Evolutionary conservation across 2,329 filamentous ascomycete genomes (phyloP).

Genomic region (Stemphylium vesicarium): DNA sequence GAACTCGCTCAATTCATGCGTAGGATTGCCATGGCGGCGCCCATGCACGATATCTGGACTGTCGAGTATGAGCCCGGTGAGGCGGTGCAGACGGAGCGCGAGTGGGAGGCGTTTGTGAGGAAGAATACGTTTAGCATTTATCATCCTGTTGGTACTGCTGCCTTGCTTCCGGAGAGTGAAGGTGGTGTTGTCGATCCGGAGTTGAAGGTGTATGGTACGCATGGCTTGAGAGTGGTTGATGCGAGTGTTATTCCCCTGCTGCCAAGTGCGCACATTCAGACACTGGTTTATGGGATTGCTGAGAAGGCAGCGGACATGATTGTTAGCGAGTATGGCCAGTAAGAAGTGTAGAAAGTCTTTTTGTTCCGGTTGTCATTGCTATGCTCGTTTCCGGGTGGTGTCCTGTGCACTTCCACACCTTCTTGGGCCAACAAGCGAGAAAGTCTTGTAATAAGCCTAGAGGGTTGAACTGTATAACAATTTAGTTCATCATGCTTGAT

Average conservation of each 20-base stretch:
- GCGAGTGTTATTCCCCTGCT: conserved; percentile 38
- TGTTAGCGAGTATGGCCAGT: conserved; percentile 5
- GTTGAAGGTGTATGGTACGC: conserved; percentile 31
- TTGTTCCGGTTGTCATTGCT: too few relatives aligned
- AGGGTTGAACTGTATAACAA: too few relatives aligned
- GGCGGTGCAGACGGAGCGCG: conserved; percentile 33
- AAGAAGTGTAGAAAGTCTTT: background rate
- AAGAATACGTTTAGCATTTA: conserved; percentile 34
- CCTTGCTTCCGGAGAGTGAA: conserved; percentile 31
- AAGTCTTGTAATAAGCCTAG: too few relatives aligned
- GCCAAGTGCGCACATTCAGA: conserved; percentile 35
- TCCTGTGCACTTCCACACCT: too few relatives aligned
- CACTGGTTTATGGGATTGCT: conserved; percentile 39
- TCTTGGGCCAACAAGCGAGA: too few relatives aligned
- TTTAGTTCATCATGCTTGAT: too few relatives aligned
- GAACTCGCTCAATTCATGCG: conserved; percentile 38
- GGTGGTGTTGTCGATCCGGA: conserved; percentile 33
- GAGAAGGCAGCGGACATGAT: conserved; percentile 36
- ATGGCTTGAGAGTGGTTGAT: conserved; percentile 36
- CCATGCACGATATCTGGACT: conserved; percentile 37
- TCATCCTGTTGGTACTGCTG: conserved; percentile 48
- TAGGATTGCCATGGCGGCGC: conserved; percentile 25
- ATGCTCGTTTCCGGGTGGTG: too few relatives aligned
- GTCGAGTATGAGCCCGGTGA: conserved; percentile 41
- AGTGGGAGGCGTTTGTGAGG: conserved; percentile 29